Evolutionary conservation across 2,329 filamentous ascomycete genomes (phyloP).

Genomic region (Hymenoscyphus scutula): DNA sequence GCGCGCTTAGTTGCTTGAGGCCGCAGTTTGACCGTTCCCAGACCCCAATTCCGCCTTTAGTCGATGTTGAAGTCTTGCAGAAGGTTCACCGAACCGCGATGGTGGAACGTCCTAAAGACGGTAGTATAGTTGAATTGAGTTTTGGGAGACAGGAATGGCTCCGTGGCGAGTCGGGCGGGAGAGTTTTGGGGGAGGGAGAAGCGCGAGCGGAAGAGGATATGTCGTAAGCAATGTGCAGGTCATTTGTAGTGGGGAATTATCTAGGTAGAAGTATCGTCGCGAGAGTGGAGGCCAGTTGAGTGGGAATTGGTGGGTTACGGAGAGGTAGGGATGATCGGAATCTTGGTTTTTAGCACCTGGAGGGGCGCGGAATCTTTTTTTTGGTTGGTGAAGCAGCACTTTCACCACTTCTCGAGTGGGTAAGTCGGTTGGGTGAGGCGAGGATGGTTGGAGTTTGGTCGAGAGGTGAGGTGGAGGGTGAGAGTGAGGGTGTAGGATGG

Average conservation of each 20-base stretch:
- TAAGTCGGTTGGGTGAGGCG: not conserved
- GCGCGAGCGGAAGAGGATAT: not conserved
- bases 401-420: not conserved
- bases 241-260: not conserved
- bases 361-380: not conserved
- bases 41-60: not conserved
- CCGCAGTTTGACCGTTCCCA: slow-evolving; percentile 1
- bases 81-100: not conserved
- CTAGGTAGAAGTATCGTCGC: not conserved
- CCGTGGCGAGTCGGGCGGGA: not conserved
- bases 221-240: slow-evolving; percentile 4
- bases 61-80: not conserved
- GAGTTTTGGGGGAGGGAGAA: not conserved
- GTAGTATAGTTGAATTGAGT: not conserved
- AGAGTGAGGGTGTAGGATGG: not conserved
- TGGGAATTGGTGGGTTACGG: not conserved
- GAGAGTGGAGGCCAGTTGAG: not conserved
- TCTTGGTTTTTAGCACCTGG: not conserved
- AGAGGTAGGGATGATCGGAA: not conserved
- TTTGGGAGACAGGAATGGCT: not conserved
- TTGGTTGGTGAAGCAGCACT: not conserved
- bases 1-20: too few relatives aligned
- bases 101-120: not conserved
- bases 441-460: not conserved
- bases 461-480: not conserved